Base-by-base conservation (phyloP, 2,329 filamentous ascomycete genomes). In the Aschersonia sp. region DNA sequence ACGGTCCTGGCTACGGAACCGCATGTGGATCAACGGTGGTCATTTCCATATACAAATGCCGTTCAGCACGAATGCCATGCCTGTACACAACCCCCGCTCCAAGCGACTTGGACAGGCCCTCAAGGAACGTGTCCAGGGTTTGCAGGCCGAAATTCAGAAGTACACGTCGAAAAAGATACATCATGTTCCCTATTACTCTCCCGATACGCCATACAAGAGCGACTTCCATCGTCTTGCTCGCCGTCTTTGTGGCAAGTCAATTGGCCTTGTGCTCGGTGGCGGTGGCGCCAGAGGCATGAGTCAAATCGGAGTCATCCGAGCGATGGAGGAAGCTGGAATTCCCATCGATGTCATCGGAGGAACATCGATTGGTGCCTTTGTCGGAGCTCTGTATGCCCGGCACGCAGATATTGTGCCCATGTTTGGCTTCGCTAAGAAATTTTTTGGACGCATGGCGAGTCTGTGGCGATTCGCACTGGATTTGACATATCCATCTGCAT, bases 401-500 rank as follows among this genome's bases (percentile, higher is more conserved):
- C 92, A 98, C 61, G 92, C 90, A 8, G 94, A 98, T 59, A 82
- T 95, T 1, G 90, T 98, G 5, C 92, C 92, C 10, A 95, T 97
- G 77, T 95, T 94, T 58, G 92, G 92, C 0, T 78, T 94, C 43
- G 88, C 88, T 11, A 98, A 98, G 74, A 95, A 95, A 62, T 98
- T 98, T 62, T 79, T 92, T 0, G 89, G 92, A 5, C 84, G 94
- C n/a, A 98, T 98, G 94, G 87, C 87, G 43, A 97, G 90, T 64
- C 87, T 97, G 67, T 98, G 92, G 92, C 81, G 92, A n/a, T 95
- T 98, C 62, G 89, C 89, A 1, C 72, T 98, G 3, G 92, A 98
- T 60, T 66, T 98, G 56, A 98, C 92, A 0, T 98, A 98, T 62
- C 92, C 92, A 0, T 92, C 90, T 5, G 87, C 87, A 6, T 95